Base-by-base conservation (phyloP, 176 grass and related monocot genomes). In the Secale cereale region DNA sequence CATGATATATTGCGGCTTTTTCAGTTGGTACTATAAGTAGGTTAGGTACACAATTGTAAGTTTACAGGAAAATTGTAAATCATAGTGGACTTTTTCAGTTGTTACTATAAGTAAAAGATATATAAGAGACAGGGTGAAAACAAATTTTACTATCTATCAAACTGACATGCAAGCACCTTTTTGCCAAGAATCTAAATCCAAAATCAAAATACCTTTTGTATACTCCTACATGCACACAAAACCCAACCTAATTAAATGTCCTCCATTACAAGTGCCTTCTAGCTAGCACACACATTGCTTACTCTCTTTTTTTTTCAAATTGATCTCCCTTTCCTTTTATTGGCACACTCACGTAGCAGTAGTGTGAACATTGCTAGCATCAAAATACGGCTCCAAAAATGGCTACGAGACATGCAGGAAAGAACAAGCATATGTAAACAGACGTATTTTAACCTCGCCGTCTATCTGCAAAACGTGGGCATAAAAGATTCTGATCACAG, bases 391-490 rank as follows among this genome's bases (percentile, higher is more conserved):
- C 37, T 62, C 74, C 59, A 22, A 80, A 70, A 80, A 70, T 79
- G 75, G 81, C 89, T 90, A 87, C 84, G 60, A 68, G 85, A 91
- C 89, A 91, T n/a, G 61, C 76, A 84, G 70, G 50, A 84, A 84
- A 80, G 89, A 91, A 91, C 89, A 91, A 80, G 69, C 48, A 75
- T 41, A 46, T 50, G 41, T 74, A 74, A 68, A 70, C 29, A 62
- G 48, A 30, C 81, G 66, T 81, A 66, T 75, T 74, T 78, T 86
- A 83, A 26, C 71, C n/a, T 87, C 35, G 14, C 36, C 66, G 50
- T 50, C 26, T 74, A 74, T 48, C 26, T 29, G 46, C 68, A 62
- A 62, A 80, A 78, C 30, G 64, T 62, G 37, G 46, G 80, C 80
- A 87, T 23, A 40, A 69, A 87, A 91, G 85, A 84, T 88, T 86